Percentiles rank a stretch among this genome's conserved stretches.
phyloP scores from a whole-genome alignment of 2,329 filamentous ascomycete species.

The Calonectria leucothoes region DNA sequence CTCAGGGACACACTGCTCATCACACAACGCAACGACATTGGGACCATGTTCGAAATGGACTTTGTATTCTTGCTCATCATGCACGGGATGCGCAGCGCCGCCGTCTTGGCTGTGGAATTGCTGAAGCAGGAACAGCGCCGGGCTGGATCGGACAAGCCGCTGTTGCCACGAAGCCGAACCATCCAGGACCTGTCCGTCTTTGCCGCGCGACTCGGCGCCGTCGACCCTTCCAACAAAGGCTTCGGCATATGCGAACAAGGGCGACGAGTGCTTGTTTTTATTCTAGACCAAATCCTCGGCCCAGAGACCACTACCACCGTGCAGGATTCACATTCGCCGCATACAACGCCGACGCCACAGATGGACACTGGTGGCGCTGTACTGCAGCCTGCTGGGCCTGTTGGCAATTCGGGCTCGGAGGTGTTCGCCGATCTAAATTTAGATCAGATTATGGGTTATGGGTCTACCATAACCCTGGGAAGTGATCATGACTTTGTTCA shows the following conservation, averaged over 20 bases:
- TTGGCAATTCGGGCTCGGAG: not conserved
- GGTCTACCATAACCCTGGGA: not conserved
- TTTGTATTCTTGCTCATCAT: constrained; percentile 11
- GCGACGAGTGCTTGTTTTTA: not conserved
- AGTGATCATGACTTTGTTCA: constrained; percentile 3
- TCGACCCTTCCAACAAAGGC: not conserved
- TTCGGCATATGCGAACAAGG: constrained; percentile 8
- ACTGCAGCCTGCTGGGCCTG: not conserved
- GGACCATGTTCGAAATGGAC: constrained; percentile 1
- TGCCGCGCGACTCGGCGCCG: not conserved
- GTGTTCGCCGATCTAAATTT: not conserved
- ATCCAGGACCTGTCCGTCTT: constrained; percentile 16
- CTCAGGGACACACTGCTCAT: not conserved
- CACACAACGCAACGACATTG: constrained; percentile 6
- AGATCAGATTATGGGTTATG: not conserved
- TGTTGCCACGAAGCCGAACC: constrained; percentile 5
- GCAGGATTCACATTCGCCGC: not conserved
- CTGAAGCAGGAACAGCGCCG: constrained; percentile 1
- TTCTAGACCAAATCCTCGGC: constrained; percentile 3
- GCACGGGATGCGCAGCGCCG: constrained; percentile 3
- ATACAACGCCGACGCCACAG: not conserved
- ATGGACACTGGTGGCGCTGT: not conserved
- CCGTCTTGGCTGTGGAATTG: not conserved
- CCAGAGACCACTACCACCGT: not conserved
- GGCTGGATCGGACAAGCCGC: not conserved